Evolutionary conservation across 352 stramenopile genomes (phyloP).

Genomic region (Globisporangium rhizosaccharum): DNA sequence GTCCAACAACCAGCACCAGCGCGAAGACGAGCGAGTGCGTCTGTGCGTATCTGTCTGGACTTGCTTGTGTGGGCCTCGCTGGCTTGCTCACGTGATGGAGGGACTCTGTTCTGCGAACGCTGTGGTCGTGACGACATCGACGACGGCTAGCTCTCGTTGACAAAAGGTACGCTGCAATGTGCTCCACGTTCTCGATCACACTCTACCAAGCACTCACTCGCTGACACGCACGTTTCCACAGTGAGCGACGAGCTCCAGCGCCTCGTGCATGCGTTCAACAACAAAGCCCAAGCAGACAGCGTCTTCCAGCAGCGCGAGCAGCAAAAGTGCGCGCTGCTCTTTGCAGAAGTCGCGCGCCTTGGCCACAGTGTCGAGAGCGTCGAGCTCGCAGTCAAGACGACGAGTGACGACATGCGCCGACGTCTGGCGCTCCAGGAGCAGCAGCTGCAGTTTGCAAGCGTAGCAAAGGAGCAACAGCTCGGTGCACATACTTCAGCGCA

Average conservation of each 20-base stretch:
- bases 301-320: conserved; percentile 54
- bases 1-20: conserved; percentile 53
- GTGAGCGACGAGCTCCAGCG: conserved; percentile 55
- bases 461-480: conserved; percentile 17
- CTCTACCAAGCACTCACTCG: neutral
- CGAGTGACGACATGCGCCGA: conserved; percentile 28
- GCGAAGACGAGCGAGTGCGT: conserved; percentile 49
- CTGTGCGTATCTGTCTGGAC: neutral
- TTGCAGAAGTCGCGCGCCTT: conserved; percentile 54
- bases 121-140: neutral
- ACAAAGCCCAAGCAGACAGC: conserved; percentile 50
- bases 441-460: conserved; percentile 20
- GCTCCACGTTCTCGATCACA: neutral
- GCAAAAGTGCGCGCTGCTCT: conserved; percentile 62
- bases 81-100: neutral
- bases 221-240: conserved; percentile 1
- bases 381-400: conserved; percentile 22
- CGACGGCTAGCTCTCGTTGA: conserved; percentile 13
- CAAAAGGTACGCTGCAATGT: conserved; percentile 16
- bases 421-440: conserved; percentile 46
- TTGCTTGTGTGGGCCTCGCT: conserved; percentile 2
- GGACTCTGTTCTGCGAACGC: neutral
- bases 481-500: conserved; percentile 2
- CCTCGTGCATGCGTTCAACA: conserved; percentile 42
- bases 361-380: conserved; percentile 41